Evolutionary conservation across 208 protist genomes (phyloP).

Genomic region (Leishmania amazonensis): DNA sequence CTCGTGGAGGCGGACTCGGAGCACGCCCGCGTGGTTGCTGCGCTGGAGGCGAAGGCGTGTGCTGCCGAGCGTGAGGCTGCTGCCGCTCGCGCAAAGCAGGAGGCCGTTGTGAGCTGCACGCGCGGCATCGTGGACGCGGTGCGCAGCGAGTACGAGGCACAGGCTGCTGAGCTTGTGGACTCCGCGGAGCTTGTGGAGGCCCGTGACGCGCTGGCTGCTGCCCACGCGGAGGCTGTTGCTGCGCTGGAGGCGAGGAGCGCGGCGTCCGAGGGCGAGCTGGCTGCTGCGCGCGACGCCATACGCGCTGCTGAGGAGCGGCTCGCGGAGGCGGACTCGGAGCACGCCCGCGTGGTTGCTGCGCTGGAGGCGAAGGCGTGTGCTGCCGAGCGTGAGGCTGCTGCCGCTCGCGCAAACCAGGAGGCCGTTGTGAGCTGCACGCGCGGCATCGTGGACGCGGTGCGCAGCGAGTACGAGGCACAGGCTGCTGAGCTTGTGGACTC

Average conservation of each 20-base stretch:
- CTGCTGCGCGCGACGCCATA: neutral
- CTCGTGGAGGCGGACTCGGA: neutral
- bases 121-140: neutral
- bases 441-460: slow-evolving; percentile 1
- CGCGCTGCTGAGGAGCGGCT: too few species aligned
- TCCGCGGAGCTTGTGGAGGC: neutral
- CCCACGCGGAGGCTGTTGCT: neutral
- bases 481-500: neutral
- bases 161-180: neutral
- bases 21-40: neutral
- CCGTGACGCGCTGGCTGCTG: slow-evolving; percentile 2
- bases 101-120: neutral
- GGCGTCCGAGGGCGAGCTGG: slow-evolving; percentile 16
- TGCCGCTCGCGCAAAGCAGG: neutral
- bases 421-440: neutral
- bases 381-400: neutral
- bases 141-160: neutral
- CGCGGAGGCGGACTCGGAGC: neutral
- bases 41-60: neutral
- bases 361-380: slow-evolving; percentile 16
- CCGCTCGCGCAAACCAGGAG: slow-evolving; percentile 2
- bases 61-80: neutral
- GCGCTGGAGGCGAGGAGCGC: neutral
- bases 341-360: neutral
- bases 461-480: neutral